Conservation (phyloP, 2,329 filamentous ascomycete genomes). For the Aspergillus latus region DNA sequence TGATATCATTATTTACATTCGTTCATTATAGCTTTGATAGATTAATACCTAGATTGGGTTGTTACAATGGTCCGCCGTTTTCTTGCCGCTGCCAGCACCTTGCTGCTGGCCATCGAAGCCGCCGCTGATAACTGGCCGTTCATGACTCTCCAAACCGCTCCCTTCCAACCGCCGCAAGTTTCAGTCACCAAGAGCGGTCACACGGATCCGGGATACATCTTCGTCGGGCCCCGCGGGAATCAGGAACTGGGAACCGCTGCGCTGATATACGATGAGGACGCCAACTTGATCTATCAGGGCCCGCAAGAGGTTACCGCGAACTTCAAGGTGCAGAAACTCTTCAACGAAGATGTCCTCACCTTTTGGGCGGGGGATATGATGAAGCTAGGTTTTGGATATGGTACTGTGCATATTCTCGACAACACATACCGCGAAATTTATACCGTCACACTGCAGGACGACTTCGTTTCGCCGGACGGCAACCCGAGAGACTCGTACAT, state of each 20-base stretch:
- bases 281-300: conserved; percentile 38
- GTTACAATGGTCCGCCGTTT: conserved; percentile 15
- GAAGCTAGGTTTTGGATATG: conserved; percentile 31
- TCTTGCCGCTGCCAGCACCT: conserved; percentile 15
- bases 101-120: conserved; percentile 20
- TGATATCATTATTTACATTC: conserved; percentile 1
- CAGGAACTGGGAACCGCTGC: conserved; percentile 30
- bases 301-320: conserved; percentile 34
- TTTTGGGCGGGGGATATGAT: conserved; percentile 37
- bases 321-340: conserved; percentile 37
- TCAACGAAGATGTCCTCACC: conserved; percentile 36
- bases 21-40: background rate
- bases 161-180: conserved; percentile 29
- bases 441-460: conserved; percentile 28
- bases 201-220: conserved; percentile 36
- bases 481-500: conserved; percentile 29
- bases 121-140: conserved; percentile 24
- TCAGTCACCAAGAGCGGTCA: conserved; percentile 32
- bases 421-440: conserved; percentile 36
- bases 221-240: conserved; percentile 34
- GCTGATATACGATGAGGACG: conserved; percentile 38
- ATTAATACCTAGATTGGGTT: background rate
- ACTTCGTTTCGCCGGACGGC: conserved; percentile 28
- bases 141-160: conserved; percentile 18
- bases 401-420: conserved; percentile 34